These are phyloP conservation scores for Teratosphaeria gauchensis DNA, from an alignment of 2,329 filamentous ascomycete genomes.

Conservation along the genomic window DNA sequence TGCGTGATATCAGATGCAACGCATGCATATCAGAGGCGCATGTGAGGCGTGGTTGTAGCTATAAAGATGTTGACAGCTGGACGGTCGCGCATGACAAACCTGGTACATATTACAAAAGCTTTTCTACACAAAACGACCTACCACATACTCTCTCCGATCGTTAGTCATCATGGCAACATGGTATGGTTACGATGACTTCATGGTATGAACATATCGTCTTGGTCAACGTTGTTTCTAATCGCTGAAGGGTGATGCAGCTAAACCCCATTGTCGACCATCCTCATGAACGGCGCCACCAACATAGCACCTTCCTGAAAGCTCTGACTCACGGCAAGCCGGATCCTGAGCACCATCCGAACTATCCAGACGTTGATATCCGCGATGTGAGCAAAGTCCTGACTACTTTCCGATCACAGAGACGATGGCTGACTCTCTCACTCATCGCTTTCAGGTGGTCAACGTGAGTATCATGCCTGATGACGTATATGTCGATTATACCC, in stretches of 20 bases:
- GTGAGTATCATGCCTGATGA: background rate
- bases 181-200: background rate
- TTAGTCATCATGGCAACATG: background rate
- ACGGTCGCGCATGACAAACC: background rate
- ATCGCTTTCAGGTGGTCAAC: slow-evolving; percentile 8
- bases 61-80: background rate
- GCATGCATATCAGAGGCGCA: background rate
- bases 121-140: background rate
- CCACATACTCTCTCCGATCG: background rate
- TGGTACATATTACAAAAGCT: background rate
- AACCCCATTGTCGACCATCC: slow-evolving; percentile 4
- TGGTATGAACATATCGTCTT: background rate
- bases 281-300: slow-evolving; percentile 9
- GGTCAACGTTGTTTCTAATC: background rate
- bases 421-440: slow-evolving; percentile 5
- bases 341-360: slow-evolving; percentile 7
- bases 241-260: background rate
- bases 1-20: background rate
- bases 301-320: slow-evolving; percentile 7
- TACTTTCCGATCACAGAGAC: background rate
- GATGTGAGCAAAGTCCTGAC: slow-evolving; percentile 1
- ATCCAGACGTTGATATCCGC: slow-evolving; percentile 11
- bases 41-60: background rate
- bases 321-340: slow-evolving; percentile 7
- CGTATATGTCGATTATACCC: background rate